A percentile compares a stretch with the other conserved stretches of the same genome.
phyloP scores from a whole-genome alignment of 768 basidiomycete species.

The Suillus americanus region DNA sequence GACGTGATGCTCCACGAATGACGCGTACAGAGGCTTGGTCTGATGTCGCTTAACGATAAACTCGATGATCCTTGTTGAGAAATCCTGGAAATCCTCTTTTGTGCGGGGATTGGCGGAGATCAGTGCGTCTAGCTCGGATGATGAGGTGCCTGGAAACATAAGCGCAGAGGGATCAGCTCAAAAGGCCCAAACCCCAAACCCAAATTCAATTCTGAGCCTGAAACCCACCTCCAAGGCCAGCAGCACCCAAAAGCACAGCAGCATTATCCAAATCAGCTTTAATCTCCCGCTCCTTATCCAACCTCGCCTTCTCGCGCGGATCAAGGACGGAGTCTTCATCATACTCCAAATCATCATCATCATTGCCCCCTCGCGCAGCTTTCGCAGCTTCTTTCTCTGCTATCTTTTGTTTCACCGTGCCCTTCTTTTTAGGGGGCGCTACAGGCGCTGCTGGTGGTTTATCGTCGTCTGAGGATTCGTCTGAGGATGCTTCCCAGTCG shows the following conservation, averaged over 20 bases:
- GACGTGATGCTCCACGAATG: constrained; percentile 83
- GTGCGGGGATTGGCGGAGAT: constrained; percentile 81
- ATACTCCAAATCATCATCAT: constrained; percentile 49
- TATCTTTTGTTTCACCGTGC: constrained; percentile 85
- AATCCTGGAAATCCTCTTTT: constrained; percentile 80
- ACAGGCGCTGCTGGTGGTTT: constrained; percentile 45
- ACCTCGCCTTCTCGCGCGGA: constrained; percentile 72
- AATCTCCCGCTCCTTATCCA: constrained; percentile 79
- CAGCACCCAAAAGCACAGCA: constrained; percentile 74
- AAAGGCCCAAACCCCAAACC: not conserved
- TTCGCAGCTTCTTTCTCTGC: constrained; percentile 88
- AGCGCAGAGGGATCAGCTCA: not conserved
- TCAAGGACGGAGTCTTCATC: constrained; percentile 77
- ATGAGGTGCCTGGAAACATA: constrained; percentile 54
- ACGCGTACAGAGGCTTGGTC: constrained; percentile 76
- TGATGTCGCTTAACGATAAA: constrained; percentile 77
- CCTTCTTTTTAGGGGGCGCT: constrained; percentile 88
- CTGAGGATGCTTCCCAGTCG: constrained; percentile 91
- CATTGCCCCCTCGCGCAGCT: constrained; percentile 43
- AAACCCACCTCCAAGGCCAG: constrained; percentile 59
- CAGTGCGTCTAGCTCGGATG: constrained; percentile 65
- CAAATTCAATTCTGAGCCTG: not conserved
- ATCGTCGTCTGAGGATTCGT: constrained; percentile 48
- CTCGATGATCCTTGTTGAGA: constrained; percentile 76
- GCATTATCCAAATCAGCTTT: constrained; percentile 87